Conservation (phyloP, 768 basidiomycete genomes). For the Xanthoconium stramineum region DNA sequence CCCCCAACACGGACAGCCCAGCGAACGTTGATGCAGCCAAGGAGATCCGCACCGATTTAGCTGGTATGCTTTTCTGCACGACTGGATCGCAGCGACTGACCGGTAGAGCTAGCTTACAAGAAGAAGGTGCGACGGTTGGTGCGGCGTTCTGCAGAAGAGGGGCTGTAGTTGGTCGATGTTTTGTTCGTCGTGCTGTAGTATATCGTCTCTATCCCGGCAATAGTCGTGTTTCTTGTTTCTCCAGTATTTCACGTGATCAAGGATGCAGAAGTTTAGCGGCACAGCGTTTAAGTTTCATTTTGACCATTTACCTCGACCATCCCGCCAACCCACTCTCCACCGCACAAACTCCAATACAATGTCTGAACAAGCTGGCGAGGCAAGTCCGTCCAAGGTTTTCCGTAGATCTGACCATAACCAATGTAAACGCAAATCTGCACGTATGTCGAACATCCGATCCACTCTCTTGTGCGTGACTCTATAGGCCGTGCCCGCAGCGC, state of each 20-base stretch:
- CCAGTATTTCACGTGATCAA: conserved; percentile 21
- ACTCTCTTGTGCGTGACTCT: conserved; percentile 18
- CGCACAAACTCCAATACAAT: conserved; percentile 14
- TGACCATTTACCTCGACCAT: conserved; percentile 8
- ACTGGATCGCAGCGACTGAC: conserved; percentile 11
- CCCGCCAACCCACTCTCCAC: conserved; percentile 10
- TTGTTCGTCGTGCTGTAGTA: conserved; percentile 11
- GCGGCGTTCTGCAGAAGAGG: conserved; percentile 86
- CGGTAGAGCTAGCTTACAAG: conserved; percentile 62
- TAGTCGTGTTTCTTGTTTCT: conserved; percentile 3
- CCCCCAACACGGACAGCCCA: conserved; percentile 88
- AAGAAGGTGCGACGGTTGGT: conserved; percentile 94
- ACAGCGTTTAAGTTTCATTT: neutral
- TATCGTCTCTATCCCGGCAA: conserved; percentile 6
- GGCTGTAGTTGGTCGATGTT: conserved; percentile 52
- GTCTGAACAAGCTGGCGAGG: conserved; percentile 44
- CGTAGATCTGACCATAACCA: conserved; percentile 23
- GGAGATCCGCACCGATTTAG: conserved; percentile 65
- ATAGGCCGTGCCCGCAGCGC: conserved; percentile 74
- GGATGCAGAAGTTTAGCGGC: neutral
- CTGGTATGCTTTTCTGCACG: conserved; percentile 41
- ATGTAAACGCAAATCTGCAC: conserved; percentile 31
- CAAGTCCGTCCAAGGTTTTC: conserved; percentile 26
- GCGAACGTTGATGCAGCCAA: conserved; percentile 97
- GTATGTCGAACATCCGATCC: conserved; percentile 31